Conservation (phyloP, 2,329 filamentous ascomycete genomes). For the Fusarium napiforme region DNA sequence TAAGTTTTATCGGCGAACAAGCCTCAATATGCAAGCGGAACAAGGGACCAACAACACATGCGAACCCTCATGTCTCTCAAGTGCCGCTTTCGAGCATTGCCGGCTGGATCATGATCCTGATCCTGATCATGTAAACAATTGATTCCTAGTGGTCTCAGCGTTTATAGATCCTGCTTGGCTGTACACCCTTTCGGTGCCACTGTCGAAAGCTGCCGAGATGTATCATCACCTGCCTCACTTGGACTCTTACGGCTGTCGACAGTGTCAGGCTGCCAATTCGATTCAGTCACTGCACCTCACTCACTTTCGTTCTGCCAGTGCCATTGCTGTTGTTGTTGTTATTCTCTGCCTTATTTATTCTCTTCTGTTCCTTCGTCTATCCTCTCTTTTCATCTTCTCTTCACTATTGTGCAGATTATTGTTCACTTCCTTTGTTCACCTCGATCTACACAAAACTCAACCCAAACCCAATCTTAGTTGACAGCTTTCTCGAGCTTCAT, state of each 20-base stretch:
- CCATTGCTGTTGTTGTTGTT: neutral
- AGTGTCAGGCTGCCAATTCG: conserved; percentile 9
- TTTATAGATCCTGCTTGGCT: neutral
- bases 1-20: conserved; percentile 21
- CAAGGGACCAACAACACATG: neutral
- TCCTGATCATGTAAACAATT: neutral
- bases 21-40: conserved; percentile 18
- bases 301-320: neutral
- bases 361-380: neutral
- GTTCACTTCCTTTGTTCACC: conserved; percentile 2
- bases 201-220: neutral
- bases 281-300: neutral
- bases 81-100: conserved; percentile 17
- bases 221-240: conserved; percentile 12
- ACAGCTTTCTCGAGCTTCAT: conserved; percentile 21
- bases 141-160: conserved; percentile 19
- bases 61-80: neutral
- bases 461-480: neutral
- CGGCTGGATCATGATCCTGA: neutral
- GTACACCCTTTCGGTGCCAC: neutral
- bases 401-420: conserved; percentile 10
- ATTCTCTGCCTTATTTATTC: conserved; percentile 17
- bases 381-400: conserved; percentile 3
- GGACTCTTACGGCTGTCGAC: conserved; percentile 6
- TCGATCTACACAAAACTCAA: neutral